These are phyloP conservation scores for Alternaria incomplexa DNA, from an alignment of 2,329 filamentous ascomycete genomes.

Conservation along the genomic window DNA sequence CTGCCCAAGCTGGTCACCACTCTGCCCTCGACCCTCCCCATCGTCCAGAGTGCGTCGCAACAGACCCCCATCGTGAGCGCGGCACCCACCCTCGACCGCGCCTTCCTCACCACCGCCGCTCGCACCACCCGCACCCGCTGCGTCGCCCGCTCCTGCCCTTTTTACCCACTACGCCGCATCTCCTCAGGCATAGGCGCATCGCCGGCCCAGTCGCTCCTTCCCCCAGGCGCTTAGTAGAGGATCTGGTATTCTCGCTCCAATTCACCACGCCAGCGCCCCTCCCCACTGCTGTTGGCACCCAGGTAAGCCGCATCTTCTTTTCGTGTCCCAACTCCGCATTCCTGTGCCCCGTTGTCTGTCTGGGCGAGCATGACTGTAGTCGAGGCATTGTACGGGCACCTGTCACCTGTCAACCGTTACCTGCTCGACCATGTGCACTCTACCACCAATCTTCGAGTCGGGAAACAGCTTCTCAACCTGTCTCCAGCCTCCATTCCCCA, in stretches of 20 bases:
- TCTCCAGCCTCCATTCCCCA: constrained; percentile 4
- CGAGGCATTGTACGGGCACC: constrained; percentile 10
- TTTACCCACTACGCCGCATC: constrained; percentile 31
- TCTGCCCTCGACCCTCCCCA: neutral
- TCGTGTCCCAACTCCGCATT: constrained; percentile 19
- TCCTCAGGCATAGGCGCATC: constrained; percentile 38
- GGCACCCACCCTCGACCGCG: constrained; percentile 5
- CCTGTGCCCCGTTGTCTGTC: constrained; percentile 4
- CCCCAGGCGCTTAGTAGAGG: constrained; percentile 50
- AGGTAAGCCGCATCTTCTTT: constrained; percentile 40
- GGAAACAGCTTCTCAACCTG: neutral
- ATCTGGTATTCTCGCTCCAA: constrained; percentile 52
- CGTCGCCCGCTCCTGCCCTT: constrained; percentile 20
- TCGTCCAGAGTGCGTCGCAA: constrained; percentile 16
- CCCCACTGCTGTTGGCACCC: constrained; percentile 29
- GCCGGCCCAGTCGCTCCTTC: constrained; percentile 47
- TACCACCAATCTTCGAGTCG: constrained; percentile 11
- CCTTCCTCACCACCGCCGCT: neutral
- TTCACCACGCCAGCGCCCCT: constrained; percentile 29
- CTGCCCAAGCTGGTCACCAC: constrained; percentile 27
- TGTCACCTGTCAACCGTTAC: constrained; percentile 13
- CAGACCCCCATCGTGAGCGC: constrained; percentile 6
- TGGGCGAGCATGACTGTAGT: constrained; percentile 7
- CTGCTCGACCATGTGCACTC: constrained; percentile 12
- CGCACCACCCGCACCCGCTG: constrained; percentile 3